These are phyloP conservation scores for Ogataea hybrid DNA, from an alignment of 1,139 yeast species.

Conservation along the genomic window DNA sequence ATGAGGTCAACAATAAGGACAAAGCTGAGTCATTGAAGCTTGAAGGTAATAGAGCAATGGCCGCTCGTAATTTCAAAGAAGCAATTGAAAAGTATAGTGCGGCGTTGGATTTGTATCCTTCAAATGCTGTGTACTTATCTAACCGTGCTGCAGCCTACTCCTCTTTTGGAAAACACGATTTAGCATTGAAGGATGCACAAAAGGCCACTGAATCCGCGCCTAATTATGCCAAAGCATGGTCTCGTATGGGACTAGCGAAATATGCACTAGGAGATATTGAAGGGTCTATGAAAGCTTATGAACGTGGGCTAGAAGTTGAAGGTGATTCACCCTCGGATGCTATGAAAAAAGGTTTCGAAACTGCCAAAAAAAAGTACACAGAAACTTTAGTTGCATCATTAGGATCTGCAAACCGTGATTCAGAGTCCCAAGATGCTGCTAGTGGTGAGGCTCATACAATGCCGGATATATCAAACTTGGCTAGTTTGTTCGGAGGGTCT, in stretches of 20 bases:
- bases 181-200: constrained; percentile 83
- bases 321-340: constrained; percentile 85
- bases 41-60: constrained; percentile 91
- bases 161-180: constrained; percentile 67
- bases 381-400: constrained; percentile 59
- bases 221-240: constrained; percentile 84
- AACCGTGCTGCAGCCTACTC: constrained; percentile 98
- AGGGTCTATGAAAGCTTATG: constrained; percentile 88
- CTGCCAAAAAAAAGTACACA: constrained; percentile 83
- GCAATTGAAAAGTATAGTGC: constrained; percentile 79
- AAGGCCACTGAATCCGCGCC: constrained; percentile 78
- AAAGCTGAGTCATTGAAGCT: constrained; percentile 81
- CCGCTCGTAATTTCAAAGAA: constrained; percentile 62
- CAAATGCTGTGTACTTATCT: constrained; percentile 81
- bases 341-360: constrained; percentile 91
- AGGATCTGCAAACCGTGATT: constrained; percentile 24
- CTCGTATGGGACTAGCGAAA: constrained; percentile 91
- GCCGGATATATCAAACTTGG: constrained; percentile 43
- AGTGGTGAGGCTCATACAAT: constrained; percentile 27
- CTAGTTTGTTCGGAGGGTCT: constrained; percentile 41
- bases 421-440: constrained; percentile 24
- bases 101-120: constrained; percentile 71
- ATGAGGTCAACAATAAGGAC: constrained; percentile 53
- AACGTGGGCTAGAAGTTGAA: constrained; percentile 81
- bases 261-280: constrained; percentile 88